These are phyloP conservation scores for Claviceps capensis DNA, from an alignment of 2,329 filamentous ascomycete species.

Conservation along the genomic window DNA sequence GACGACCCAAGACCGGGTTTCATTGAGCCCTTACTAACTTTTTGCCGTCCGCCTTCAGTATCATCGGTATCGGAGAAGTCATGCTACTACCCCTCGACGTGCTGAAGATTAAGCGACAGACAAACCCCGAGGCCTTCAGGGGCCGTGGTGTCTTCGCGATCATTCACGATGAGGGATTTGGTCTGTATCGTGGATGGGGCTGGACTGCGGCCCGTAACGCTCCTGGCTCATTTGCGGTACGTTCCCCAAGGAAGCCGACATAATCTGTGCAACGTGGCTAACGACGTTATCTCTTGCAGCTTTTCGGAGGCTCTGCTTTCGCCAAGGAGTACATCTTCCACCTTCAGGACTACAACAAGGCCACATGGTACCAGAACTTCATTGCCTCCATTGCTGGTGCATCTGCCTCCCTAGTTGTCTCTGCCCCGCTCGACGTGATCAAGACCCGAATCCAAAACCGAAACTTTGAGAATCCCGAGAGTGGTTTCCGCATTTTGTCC, in stretches of 20 bases:
- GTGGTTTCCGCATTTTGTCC: constrained; percentile 77
- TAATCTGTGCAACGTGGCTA: neutral
- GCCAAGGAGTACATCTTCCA: constrained; percentile 93
- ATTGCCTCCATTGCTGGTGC: constrained; percentile 91
- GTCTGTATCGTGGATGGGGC: constrained; percentile 87
- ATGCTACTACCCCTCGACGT: constrained; percentile 90
- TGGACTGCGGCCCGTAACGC: constrained; percentile 97
- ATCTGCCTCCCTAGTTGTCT: constrained; percentile 87
- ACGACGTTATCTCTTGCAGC: constrained; percentile 32
- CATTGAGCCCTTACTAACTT: neutral
- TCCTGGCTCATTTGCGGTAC: constrained; percentile 87
- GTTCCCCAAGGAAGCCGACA: constrained; percentile 21
- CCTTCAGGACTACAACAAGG: constrained; percentile 88
- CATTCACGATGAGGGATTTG: constrained; percentile 85
- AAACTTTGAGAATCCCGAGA: constrained; percentile 97
- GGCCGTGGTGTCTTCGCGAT: constrained; percentile 85
- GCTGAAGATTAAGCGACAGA: constrained; percentile 98
- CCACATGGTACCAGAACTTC: constrained; percentile 92
- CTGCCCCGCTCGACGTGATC: constrained; percentile 92
- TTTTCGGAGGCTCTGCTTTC: constrained; percentile 94
- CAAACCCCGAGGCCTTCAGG: constrained; percentile 95
- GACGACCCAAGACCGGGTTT: too few relatives aligned
- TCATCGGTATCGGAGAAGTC: constrained; percentile 97
- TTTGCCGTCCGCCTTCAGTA: constrained; percentile 28
- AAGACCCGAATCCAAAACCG: constrained; percentile 97